Conservation (phyloP, 805 yeast species). For the Yamadazyma nakazawae region DNA sequence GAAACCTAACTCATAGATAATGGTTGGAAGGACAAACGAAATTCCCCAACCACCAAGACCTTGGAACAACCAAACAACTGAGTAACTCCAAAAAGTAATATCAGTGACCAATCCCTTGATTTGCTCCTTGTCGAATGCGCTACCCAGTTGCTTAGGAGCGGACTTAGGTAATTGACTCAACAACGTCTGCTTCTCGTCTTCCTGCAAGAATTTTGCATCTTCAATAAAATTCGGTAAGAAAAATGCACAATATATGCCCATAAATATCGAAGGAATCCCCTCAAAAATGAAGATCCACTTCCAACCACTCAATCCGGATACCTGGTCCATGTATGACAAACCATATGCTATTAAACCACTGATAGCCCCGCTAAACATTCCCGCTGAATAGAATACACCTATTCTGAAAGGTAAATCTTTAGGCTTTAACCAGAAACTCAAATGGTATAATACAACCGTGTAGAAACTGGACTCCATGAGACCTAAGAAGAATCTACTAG, state of each 20-base stretch:
- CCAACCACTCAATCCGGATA: constrained; percentile 13
- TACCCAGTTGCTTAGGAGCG: constrained; percentile 11
- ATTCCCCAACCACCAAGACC: constrained; percentile 19
- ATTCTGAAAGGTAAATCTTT: constrained; percentile 20
- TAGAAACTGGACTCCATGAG: constrained; percentile 12
- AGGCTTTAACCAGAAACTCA: constrained; percentile 21
- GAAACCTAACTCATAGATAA: constrained; percentile 18
- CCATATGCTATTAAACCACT: constrained; percentile 22
- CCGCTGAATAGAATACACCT: constrained; percentile 19
- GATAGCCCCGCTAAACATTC: constrained; percentile 20
- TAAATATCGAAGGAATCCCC: constrained; percentile 13
- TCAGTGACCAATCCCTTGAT: constrained; percentile 11
- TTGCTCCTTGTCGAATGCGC: constrained; percentile 8
- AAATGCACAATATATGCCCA: constrained; percentile 9
- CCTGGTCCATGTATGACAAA: constrained; percentile 11
- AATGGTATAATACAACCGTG: constrained; percentile 15
- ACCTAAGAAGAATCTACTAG: constrained; percentile 12
- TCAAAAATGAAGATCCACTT: constrained; percentile 15
- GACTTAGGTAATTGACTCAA: constrained; percentile 9
- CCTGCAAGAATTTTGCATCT: constrained; percentile 11
- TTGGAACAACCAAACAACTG: constrained; percentile 15
- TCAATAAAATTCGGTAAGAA: constrained; percentile 14
- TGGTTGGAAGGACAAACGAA: constrained; percentile 19
- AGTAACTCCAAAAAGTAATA: constrained; percentile 15
- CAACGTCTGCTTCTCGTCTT: constrained; percentile 9